Evolutionary conservation across 306 rosid genomes (phyloP), one percentile per base, ranked within the genome.

Genomic region (Inga laurina): DNA sequence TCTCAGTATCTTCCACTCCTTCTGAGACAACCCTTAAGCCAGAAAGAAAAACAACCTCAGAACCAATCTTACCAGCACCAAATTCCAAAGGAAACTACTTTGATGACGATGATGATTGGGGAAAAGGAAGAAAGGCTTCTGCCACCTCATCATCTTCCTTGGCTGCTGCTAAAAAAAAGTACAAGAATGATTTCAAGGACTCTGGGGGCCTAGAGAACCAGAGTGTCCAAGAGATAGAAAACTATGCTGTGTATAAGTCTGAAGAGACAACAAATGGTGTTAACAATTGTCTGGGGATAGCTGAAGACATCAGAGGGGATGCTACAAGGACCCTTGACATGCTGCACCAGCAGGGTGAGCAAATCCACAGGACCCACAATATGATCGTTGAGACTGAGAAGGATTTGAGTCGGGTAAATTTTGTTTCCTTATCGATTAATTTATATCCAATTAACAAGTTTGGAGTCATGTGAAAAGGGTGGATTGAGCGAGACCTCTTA

Each of bases 281-380:
- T 62, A 89, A 97, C 75, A 91, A 88, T 51, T 91, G 97, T 84
- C 78, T 89, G 75, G 94, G 81, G 89, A 91, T 97, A 34, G 99
- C 99, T 9, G 97, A 92, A 84, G 87, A 97, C 75, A 97, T 97
- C 37, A 86, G 83, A 85, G 90, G 67, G 14, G 98, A 90, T 86
- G 99, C 98, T n/a, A 64, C 92, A 34, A 92, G 35, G 82, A 97
- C 97, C 45, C 97, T 97, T 79, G 97, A 91, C 45, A 91, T 87
- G 95, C 78, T 97, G 97, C 90, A 97, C 81, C 84, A 90, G 21
- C 99, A 97, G 92, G 99, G 99, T 62, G 97, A 97, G 3, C 99
- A 97, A 75, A 97, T 97, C 43, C 90, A 87, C 22, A 86, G 97
- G 91, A 94, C 98, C 10, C 99, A 92, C 85, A 86, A 81, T 77